Evolutionary conservation across 805 yeast genomes (phyloP).

Genomic region (Lachancea waltii): DNA sequence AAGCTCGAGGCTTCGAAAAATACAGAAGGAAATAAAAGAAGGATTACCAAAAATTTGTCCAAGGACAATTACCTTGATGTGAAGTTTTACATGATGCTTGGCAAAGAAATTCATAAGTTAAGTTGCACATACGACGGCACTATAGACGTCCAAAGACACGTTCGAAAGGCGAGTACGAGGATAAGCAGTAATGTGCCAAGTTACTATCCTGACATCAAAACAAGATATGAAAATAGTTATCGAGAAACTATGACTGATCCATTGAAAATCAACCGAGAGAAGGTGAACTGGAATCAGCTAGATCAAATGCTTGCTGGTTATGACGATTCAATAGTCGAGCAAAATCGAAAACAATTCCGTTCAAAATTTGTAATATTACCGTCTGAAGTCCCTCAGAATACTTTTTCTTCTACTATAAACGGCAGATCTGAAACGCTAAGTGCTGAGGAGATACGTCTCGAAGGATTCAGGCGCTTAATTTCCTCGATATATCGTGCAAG

Average conservation of each 20-base stretch:
- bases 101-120: conserved; percentile 81
- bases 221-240: conserved; percentile 69
- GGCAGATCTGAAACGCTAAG: conserved; percentile 55
- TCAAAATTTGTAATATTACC: conserved; percentile 85
- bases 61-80: conserved; percentile 44
- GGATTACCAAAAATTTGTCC: conserved; percentile 49
- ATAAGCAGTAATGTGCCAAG: conserved; percentile 30
- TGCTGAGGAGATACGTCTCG: conserved; percentile 86
- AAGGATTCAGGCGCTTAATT: conserved; percentile 71
- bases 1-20: conserved; percentile 45
- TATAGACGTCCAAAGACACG: conserved; percentile 73
- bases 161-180: conserved; percentile 33
- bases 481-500: conserved; percentile 54
- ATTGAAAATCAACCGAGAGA: conserved; percentile 44
- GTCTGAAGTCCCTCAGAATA: conserved; percentile 54
- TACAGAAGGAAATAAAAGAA: conserved; percentile 44
- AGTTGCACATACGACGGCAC: conserved; percentile 64
- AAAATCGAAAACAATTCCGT: conserved; percentile 48
- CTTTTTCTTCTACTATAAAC: conserved; percentile 34
- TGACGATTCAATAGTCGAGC: conserved; percentile 57
- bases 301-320: conserved; percentile 92
- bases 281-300: conserved; percentile 81
- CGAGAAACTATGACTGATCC: conserved; percentile 52
- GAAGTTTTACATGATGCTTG: conserved; percentile 67
- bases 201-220: conserved; percentile 57